A percentile compares a stretch with the other conserved stretches of the same genome.
These are phyloP conservation scores for Neurospora sp. DNA, from an alignment of 495 filamentous ascomycete genomes.

Conservation along the genomic window DNA sequence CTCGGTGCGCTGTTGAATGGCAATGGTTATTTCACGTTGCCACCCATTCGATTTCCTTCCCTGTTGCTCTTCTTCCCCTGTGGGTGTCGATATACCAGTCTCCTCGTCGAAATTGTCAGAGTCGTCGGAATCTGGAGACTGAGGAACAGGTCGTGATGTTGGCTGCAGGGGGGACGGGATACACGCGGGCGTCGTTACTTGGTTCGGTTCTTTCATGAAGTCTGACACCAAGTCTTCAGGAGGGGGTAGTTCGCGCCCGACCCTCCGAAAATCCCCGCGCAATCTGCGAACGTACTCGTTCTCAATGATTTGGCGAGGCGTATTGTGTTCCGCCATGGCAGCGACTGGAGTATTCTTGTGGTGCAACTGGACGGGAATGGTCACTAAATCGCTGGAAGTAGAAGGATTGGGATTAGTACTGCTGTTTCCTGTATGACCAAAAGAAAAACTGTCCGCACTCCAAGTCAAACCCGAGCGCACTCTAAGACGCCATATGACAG, in stretches of 20 bases:
- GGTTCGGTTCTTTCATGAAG: not conserved
- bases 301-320: not conserved
- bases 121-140: not conserved
- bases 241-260: not conserved
- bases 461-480: too few species aligned
- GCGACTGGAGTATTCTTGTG: not conserved
- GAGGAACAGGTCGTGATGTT: not conserved
- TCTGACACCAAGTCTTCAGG: not conserved
- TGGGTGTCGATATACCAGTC: not conserved
- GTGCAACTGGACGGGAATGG: not conserved
- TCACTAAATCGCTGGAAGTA: not conserved
- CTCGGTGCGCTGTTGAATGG: not conserved
- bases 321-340: not conserved
- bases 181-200: not conserved
- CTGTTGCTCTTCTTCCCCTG: not conserved
- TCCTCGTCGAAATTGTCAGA: not conserved
- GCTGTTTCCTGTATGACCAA: not conserved
- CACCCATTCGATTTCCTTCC: not conserved
- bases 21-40: not conserved
- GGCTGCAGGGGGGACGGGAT: not conserved
- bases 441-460: not conserved
- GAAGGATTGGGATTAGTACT: not conserved
- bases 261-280: not conserved
- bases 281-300: not conserved
- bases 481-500: too few species aligned